Conservation (phyloP, 148 eudicot species). For the Spergularia bocconei region DNA sequence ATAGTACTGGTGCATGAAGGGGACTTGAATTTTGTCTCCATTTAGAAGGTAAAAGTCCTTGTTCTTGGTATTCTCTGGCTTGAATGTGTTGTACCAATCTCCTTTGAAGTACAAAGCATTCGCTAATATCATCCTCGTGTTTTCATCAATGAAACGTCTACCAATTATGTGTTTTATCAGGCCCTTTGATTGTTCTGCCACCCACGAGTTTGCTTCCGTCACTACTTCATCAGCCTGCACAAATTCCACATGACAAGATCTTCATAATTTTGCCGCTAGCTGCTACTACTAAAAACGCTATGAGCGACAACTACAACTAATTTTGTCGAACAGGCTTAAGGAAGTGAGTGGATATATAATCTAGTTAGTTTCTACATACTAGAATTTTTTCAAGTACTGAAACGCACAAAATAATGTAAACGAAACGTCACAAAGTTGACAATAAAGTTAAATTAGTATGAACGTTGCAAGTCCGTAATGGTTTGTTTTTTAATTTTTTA, state of each 20-base stretch:
- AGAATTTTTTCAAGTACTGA: no score
- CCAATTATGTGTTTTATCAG: constrained; percentile 13
- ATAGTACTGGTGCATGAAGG: not conserved
- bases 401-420: no score
- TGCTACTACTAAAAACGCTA: no score
- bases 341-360: no score
- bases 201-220: constrained; percentile 24
- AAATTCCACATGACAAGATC: not conserved
- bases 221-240: constrained; percentile 11
- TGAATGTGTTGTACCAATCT: constrained; percentile 10
- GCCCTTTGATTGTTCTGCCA: constrained; percentile 12
- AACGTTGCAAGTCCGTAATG: no score
- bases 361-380: no score
- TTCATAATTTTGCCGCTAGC: no score
- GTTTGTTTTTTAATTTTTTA: no score
- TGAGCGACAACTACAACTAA: no score
- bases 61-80: not conserved
- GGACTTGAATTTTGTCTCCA: constrained; percentile 10
- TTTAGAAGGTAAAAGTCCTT: constrained; percentile 19
- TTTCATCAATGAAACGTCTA: not conserved
- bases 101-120: constrained; percentile 33
- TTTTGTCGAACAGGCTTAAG: no score
- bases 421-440: no score
- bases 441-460: no score
- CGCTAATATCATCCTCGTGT: not conserved